Evolutionary conservation across 2,329 filamentous ascomycete genomes (phyloP), one percentile per base, ranked within the genome.

Genomic region (Fusarium phyllophilum): DNA sequence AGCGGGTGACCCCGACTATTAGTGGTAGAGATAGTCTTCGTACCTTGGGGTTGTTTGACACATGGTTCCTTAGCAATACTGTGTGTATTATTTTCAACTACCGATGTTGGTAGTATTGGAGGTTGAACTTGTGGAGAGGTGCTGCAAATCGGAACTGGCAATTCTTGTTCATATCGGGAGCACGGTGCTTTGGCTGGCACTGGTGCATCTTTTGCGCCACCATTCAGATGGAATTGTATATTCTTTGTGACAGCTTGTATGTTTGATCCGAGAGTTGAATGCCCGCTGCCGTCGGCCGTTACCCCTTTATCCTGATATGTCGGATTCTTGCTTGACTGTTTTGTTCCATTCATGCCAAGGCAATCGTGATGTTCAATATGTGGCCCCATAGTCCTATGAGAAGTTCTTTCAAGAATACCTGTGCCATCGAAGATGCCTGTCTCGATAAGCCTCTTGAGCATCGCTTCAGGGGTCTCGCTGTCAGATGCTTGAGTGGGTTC

Each of bases 371-470:
- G 20, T 18, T 55, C 34, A n/a, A 42, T 29, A 38, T 24, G 22
- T 24, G 42, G 22, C 31, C 42, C 36, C n/a, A n/a, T 20, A 11
- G 15, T 22, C 29, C 33, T 17, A 13, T 46, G n/a, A 9, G 22
- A 31, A 17, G 39, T n/a, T 31, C 44, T 20, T 13, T n/a, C 24
- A 9, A 65, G 17, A 17, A 72, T 55, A 10, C 48, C 45, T 22
- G 68, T 78, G 14, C 58, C 74, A 38, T 73, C 49, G 33, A 72
- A 77, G 8, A 78, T 54, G n/a, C 75, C 65, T 33, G 75, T 76
- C 22, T 70, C 22, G 24, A 76, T 44, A 22, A 78, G 67, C 15
- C 57, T 73, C 41, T 62, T 55, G 12, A 52, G 46, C 24, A 71
- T 63, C 22, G 26, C n/a, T 31, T 57, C 49, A 13, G 71, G 51